Conservation (phyloP, 495 filamentous ascomycete genomes). For the Pseudevernia furfuracea region DNA sequence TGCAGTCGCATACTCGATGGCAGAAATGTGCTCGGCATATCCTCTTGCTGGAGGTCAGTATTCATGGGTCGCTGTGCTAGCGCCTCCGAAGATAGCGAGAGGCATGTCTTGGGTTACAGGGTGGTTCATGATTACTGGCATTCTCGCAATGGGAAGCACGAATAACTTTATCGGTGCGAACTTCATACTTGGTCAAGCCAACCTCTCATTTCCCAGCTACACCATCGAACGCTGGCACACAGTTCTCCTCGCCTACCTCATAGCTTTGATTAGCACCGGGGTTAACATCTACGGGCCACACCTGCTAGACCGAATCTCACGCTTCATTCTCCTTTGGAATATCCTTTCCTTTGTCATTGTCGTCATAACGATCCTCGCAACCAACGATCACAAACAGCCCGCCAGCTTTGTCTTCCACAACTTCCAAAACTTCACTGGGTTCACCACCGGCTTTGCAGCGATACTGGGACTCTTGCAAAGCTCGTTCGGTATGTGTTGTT, state of each 20-base stretch:
- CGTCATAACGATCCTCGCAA: constrained; percentile 44
- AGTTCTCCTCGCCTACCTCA: constrained; percentile 44
- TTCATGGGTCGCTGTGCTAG: constrained; percentile 50
- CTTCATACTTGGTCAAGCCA: constrained; percentile 49
- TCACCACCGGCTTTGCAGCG: constrained; percentile 42
- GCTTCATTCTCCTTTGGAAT: constrained; percentile 48
- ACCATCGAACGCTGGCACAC: constrained; percentile 51
- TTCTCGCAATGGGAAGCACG: constrained; percentile 50
- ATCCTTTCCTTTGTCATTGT: constrained; percentile 46
- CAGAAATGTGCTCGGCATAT: constrained; percentile 37
- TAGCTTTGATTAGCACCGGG: constrained; percentile 36
- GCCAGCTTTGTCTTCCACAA: constrained; percentile 49
- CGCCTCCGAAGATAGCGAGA: constrained; percentile 43
- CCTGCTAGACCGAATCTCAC: constrained; percentile 45
- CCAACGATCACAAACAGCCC: constrained; percentile 48
- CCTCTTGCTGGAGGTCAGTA: constrained; percentile 36
- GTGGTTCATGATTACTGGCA: constrained; percentile 47
- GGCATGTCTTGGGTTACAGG: constrained; percentile 44
- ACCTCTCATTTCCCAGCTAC: constrained; percentile 46
- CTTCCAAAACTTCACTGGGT: constrained; percentile 52
- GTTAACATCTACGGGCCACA: constrained; percentile 47
- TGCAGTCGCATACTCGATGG: constrained; percentile 50
- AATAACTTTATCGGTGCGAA: constrained; percentile 52
- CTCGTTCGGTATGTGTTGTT: constrained; percentile 52
- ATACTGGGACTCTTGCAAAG: constrained; percentile 51